A percentile compares a stretch with the other conserved stretches of the same genome.
These are phyloP conservation scores for Chalciporus sphaerocephalus DNA, from an alignment of 768 basidiomycete species.

Conservation along the genomic window DNA sequence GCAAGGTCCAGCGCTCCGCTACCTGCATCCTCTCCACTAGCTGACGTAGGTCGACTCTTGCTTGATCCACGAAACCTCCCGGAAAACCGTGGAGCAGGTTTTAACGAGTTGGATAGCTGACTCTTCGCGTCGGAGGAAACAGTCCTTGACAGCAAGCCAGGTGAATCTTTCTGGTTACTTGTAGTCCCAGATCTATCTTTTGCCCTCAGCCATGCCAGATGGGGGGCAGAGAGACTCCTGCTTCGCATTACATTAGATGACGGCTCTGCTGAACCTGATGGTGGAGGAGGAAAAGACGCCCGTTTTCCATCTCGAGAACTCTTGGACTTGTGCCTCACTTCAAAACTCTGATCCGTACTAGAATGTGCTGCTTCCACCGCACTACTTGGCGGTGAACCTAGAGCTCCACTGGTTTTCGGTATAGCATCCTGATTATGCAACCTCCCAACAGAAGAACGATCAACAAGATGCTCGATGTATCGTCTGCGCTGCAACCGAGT, in stretches of 20 bases:
- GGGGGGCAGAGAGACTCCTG: slow-evolving; percentile 58
- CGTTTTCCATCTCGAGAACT: slow-evolving; percentile 17
- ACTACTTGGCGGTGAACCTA: slow-evolving; percentile 24
- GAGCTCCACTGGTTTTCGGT: slow-evolving; percentile 32
- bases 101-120: slow-evolving; percentile 1
- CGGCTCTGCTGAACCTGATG: slow-evolving; percentile 3
- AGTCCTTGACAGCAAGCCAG: slow-evolving; percentile 7
- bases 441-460: slow-evolving; percentile 69
- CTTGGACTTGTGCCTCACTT: not conserved
- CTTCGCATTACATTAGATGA: slow-evolving; percentile 31
- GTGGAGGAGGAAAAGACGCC: slow-evolving; percentile 17
- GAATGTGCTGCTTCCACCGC: not conserved
- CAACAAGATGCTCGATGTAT: slow-evolving; percentile 70
- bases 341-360: not conserved
- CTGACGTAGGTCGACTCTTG: slow-evolving; percentile 19
- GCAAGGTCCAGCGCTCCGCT: slow-evolving; percentile 37
- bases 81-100: slow-evolving; percentile 17
- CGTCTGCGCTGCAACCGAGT: slow-evolving; percentile 50
- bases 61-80: slow-evolving; percentile 20
- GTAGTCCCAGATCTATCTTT: slow-evolving; percentile 18
- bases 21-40: slow-evolving; percentile 8
- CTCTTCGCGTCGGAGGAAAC: slow-evolving; percentile 17
- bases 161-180: slow-evolving; percentile 9
- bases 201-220: slow-evolving; percentile 53
- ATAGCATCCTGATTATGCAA: slow-evolving; percentile 77